A percentile compares a stretch with the other conserved stretches of the same genome.
Evolutionary conservation across 179 eudicot genomes (phyloP).

Genomic region (Silene noctiflora): DNA sequence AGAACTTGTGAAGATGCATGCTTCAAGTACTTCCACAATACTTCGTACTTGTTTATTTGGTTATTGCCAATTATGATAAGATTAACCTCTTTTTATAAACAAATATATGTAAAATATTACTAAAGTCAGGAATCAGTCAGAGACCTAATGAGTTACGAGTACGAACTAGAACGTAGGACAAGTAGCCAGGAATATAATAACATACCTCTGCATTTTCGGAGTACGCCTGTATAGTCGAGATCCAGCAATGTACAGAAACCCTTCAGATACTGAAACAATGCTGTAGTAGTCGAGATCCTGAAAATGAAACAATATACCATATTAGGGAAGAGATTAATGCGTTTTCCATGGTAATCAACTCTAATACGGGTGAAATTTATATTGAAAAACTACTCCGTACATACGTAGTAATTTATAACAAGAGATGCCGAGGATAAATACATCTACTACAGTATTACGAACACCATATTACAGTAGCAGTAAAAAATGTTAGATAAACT

Average conservation of each 20-base stretch:
- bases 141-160: constrained; percentile 8
- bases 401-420: too few species aligned
- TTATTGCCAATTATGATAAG: constrained; percentile 20
- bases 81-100: constrained; percentile 15
- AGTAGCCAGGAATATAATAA: constrained; percentile 17
- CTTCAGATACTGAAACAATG: not conserved
- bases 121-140: constrained; percentile 25
- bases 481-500: not conserved
- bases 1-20: constrained; percentile 26
- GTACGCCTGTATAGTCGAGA: not conserved
- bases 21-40: constrained; percentile 32
- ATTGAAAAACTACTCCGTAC: too few species aligned
- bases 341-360: too few species aligned
- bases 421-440: too few species aligned
- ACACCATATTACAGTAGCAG: not conserved
- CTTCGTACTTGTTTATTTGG: constrained; percentile 23
- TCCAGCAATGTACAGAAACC: not conserved
- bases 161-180: not conserved
- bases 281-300: not conserved
- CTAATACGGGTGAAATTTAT: too few species aligned
- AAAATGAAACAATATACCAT: not conserved
- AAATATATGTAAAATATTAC: constrained; percentile 12
- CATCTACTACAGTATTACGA: too few species aligned
- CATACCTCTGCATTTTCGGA: constrained; percentile 4
- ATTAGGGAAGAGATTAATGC: not conserved